These are phyloP conservation scores for Monosporozyma aerobia DNA, from an alignment of 805 yeast species.

Conservation along the genomic window DNA sequence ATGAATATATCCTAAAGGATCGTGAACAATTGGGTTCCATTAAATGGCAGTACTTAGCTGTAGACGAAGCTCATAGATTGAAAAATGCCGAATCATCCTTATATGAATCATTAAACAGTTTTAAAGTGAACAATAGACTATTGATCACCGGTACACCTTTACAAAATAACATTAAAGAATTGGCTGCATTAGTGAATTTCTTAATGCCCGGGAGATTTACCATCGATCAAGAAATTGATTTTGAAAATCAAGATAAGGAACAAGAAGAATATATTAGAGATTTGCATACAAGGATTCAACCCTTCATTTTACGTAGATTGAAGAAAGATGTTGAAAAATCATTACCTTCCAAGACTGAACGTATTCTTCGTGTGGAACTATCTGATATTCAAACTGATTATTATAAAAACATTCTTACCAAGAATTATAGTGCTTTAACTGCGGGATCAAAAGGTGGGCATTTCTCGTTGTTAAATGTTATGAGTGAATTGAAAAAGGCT, in stretches of 20 bases:
- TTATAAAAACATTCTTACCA: slow-evolving; percentile 86
- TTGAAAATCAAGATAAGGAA: slow-evolving; percentile 75
- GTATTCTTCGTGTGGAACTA: slow-evolving; percentile 88
- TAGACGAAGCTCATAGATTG: slow-evolving; percentile 95
- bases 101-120: slow-evolving; percentile 76
- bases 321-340: slow-evolving; percentile 97
- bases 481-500: slow-evolving; percentile 94
- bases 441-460: slow-evolving; percentile 73
- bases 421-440: slow-evolving; percentile 84
- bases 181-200: slow-evolving; percentile 90
- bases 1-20: slow-evolving; percentile 92
- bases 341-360: slow-evolving; percentile 88
- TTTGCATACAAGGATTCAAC: slow-evolving; percentile 76
- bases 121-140: slow-evolving; percentile 74
- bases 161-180: slow-evolving; percentile 89
- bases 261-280: slow-evolving; percentile 86
- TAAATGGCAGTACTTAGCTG: slow-evolving; percentile 94
- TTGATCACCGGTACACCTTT: slow-evolving; percentile 97
- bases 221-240: slow-evolving; percentile 92
- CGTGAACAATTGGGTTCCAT: slow-evolving; percentile 67
- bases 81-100: slow-evolving; percentile 90
- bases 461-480: slow-evolving; percentile 77
- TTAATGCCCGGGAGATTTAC: slow-evolving; percentile 89
- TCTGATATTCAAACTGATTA: slow-evolving; percentile 93
- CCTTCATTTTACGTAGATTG: slow-evolving; percentile 84